Evolutionary conservation across 208 protist species (phyloP).

Genomic region (Leptomonas pyrrhocoris): DNA sequence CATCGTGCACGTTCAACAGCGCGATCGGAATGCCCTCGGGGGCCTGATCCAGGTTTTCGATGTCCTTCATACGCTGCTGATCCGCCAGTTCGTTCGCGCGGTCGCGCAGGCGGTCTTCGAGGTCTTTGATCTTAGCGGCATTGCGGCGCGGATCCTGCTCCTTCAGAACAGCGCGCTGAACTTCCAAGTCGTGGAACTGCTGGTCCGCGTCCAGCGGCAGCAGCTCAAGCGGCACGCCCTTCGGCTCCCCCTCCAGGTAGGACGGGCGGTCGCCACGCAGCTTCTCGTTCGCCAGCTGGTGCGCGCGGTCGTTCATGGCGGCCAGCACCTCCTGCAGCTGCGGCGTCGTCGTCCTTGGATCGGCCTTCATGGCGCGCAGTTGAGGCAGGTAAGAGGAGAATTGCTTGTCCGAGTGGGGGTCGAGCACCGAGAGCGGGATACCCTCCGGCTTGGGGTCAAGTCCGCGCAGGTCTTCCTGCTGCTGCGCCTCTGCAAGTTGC

Average conservation of each 20-base stretch:
- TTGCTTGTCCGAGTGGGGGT: slow-evolving; percentile 57
- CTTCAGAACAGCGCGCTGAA: slow-evolving; percentile 64
- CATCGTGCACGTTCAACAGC: slow-evolving; percentile 57
- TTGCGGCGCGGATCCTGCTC: slow-evolving; percentile 65
- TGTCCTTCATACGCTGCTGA: slow-evolving; percentile 58
- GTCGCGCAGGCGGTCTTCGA: slow-evolving; percentile 65
- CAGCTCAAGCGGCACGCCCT: slow-evolving; percentile 64
- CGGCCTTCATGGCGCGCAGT: slow-evolving; percentile 60
- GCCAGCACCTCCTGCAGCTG: slow-evolving; percentile 46
- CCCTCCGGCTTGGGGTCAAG: slow-evolving; percentile 61
- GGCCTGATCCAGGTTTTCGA: slow-evolving; percentile 56
- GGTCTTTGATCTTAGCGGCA: slow-evolving; percentile 62
- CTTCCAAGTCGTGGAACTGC: slow-evolving; percentile 63
- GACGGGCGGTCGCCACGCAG: slow-evolving; percentile 54
- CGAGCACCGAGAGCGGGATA: slow-evolving; percentile 56
- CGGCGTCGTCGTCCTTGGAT: slow-evolving; percentile 35
- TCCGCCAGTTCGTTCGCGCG: slow-evolving; percentile 69
- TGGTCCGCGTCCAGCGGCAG: slow-evolving; percentile 72
- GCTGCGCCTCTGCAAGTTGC: slow-evolving; percentile 68
- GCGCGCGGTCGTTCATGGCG: slow-evolving; percentile 66
- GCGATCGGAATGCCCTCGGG: slow-evolving; percentile 66
- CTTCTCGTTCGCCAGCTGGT: slow-evolving; percentile 62
- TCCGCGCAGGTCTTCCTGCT: slow-evolving; percentile 65
- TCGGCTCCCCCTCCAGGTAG: slow-evolving; percentile 59
- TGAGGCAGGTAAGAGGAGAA: slow-evolving; percentile 51